These are phyloP conservation scores for Cytospora leucostoma DNA, from an alignment of 2,329 filamentous ascomycete genomes.

Conservation along the genomic window DNA sequence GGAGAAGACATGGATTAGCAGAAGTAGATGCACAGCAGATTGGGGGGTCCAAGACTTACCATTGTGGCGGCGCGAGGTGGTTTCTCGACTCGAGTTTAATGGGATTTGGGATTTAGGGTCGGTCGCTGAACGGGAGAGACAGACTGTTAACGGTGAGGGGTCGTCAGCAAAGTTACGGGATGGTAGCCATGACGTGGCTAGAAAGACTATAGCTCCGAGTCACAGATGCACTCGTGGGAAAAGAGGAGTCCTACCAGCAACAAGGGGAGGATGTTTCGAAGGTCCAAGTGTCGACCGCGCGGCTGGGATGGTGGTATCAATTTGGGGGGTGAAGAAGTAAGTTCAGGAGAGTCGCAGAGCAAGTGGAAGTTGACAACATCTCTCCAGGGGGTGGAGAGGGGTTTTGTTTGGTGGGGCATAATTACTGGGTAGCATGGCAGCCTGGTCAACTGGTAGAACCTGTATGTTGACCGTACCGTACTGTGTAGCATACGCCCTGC, in stretches of 20 bases:
- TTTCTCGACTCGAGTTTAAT: constrained; percentile 16
- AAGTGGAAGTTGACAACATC: constrained; percentile 26
- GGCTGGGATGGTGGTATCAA: constrained; percentile 18
- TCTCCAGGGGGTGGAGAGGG: constrained; percentile 9
- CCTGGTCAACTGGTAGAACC: background rate
- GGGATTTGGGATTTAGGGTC: constrained; percentile 6
- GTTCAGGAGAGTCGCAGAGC: constrained; percentile 20
- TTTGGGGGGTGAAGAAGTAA: constrained; percentile 8
- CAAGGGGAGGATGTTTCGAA: constrained; percentile 11
- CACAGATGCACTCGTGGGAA: background rate
- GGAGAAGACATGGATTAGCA: constrained; percentile 22
- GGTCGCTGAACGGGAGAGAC: constrained; percentile 17
- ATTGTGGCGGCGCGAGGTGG: constrained; percentile 21
- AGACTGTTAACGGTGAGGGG: constrained; percentile 28
- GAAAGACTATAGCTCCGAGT: background rate
- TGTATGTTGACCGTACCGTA: background rate
- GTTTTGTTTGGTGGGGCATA: constrained; percentile 21
- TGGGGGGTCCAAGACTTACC: constrained; percentile 13
- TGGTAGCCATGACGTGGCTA: constrained; percentile 24
- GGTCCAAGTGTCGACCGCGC: constrained; percentile 13
- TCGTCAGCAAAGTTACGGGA: constrained; percentile 22
- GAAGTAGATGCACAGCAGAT: background rate
- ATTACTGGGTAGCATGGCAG: background rate
- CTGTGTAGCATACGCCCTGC: too few relatives aligned
- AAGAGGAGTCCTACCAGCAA: constrained; percentile 19